Evolutionary conservation across 1,139 yeast genomes (phyloP), one percentile per base, ranked within the genome.

Genomic region (Magnusiomyces ingens): DNA sequence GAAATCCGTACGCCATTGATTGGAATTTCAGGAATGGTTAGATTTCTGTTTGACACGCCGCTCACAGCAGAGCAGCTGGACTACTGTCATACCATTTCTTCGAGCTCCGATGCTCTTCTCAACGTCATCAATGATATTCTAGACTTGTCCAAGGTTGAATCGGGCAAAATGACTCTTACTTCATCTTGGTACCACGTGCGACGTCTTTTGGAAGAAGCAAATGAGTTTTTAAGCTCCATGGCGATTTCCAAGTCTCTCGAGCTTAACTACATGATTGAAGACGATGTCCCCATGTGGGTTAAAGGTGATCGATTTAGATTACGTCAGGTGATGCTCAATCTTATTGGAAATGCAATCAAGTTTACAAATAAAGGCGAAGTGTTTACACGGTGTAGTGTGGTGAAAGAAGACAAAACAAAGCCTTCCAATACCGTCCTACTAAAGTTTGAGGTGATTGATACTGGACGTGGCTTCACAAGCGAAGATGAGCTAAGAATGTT

Each of bases 21-120:
- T 70, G 97, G 97, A 67, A 90, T 90, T 38, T 74, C 91, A 47
- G 97, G 97, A 57, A 89, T 90, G 96, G 88, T 96, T 0, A 85
- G 94, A n/a, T 87, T 90, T 60, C 88, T 96, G 3, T 74, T 85
- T 57, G 95, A 86, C 62, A 85, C 94, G 0, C 86, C 84, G 57
- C 71, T 85, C 59, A 82, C 89, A 3, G 89, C 84, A 62, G 87
- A 85, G 64, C 94, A 85, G 68, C 73, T 90, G 60, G 93, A 85
- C 69, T 85, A 85, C 85, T 77, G 87, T 57, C 83, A 86, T 46
- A 85, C 87, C 60, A 91, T 85, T 36, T 87, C 85, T 63, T 84
- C 85, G 62, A 76, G 85, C 60, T 88, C 91, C 11, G 86, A 85
- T 60, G 85, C 91, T 0, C 72, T 85, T 58, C 74, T 85, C 63